Base-by-base conservation (phyloP, 2,329 filamentous ascomycete genomes). In the Hysterium pulicare region DNA sequence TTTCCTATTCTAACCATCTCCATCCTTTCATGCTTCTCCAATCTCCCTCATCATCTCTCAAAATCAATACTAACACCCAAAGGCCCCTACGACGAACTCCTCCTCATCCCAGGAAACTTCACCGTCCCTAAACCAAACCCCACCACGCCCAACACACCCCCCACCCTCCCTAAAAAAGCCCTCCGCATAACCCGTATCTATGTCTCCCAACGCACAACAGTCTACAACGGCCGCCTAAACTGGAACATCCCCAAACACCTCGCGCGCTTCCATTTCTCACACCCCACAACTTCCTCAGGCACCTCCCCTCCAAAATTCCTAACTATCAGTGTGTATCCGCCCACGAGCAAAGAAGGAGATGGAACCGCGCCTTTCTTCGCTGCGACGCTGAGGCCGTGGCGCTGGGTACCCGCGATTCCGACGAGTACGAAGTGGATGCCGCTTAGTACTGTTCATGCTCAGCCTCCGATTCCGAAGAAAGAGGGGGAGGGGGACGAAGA, bases 181-280 rank as follows among this genome's bases (percentile, higher is more conserved):
- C 53, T 61, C 20, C 48, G 60, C 15, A 58, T 64, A 20, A 44
- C 50, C 19, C 55, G 59, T 23, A 64, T 64, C 33, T 65, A 64
- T 42, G 59, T 64, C 34, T 62, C 58, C 21, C 59, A 64, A 31
- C 53, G 55, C 41, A 59, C 54, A 8, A 65, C 61, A 9, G 44
- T 45, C 11, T 62, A 64, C 48, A 64, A 64, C 38, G 59, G 61
- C 26, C 58, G 61, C 24, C 33, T 58, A 3, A 63, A 64, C 38
- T 64, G 60, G 58, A 62, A 65, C 46, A 64, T 66, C 20, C 57
- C 61, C 9, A 64, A 66, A 41, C 58, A 62, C 44, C 55, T 64
- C 15, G 59, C 60, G 0, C 59, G 62, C 19, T 64, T 64, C 46
- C 41, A 47, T 11, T 66, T 62, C 47, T 62, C 58, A 11, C 49